Base-by-base conservation (phyloP, 2,329 filamentous ascomycete genomes). In the Epichloe brachyelytri region DNA sequence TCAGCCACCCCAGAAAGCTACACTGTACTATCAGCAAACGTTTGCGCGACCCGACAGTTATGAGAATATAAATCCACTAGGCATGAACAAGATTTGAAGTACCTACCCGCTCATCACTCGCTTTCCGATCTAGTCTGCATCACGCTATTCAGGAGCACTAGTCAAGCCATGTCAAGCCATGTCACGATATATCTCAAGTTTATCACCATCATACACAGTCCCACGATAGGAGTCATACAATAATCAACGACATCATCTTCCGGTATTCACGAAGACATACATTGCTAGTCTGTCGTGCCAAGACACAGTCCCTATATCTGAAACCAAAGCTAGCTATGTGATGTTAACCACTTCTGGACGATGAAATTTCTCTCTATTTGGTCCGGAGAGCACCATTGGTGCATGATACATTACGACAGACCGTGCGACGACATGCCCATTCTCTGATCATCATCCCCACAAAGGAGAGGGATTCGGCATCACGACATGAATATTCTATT, bases 51-150 rank as follows among this genome's bases (percentile, higher is more conserved):
- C 60, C 57, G 55, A 53, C 38, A 53, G 60, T 34, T 56, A 67
- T 43, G 68, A 71, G 46, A 66, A 70, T 49, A 71, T 77, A 63
- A 76, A 80, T 58, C 76, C 77, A 3, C 64, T 80, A 20, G 73
- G 69, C 50, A 78, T 80, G 75, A 79, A 80, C 62, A 69, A 71
- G 58, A 72, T 78, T 20, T 53, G 50, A 56, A 51, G 14, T 36
- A 8, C 10, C 22, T 40, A 5, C 10, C 33, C 34, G 14, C 5
- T 33, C 8, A 20, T 45, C 34, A 19, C n/a, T 19, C 14, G 5
- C 40, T 44, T 12, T 11, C 8, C 5, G 33, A 19, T 39, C 11
- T 30, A 43, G 19, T 37, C 37, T 33, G 17, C 10, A 3, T 12
- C 33, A n/a, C 3, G 10, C 3, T 10, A 10, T 11, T 7, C 6